Base-by-base conservation (phyloP, 2,329 filamentous ascomycete species). In the Cladosporium colombiae region DNA sequence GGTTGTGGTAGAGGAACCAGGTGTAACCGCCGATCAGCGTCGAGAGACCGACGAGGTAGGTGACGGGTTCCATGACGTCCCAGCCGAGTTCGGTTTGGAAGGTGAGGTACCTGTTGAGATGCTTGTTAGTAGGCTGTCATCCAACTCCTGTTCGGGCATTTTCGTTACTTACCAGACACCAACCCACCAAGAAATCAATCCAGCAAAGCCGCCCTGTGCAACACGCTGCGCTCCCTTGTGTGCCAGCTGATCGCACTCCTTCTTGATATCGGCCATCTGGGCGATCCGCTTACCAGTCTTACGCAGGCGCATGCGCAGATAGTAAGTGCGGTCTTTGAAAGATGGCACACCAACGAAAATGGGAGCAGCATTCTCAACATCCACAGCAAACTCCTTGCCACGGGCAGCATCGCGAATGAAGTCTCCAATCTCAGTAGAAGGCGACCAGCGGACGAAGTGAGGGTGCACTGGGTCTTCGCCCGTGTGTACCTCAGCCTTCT, bases 1-100 rank as follows among this genome's bases (percentile, higher is more conserved):
- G 87, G 79, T 93, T 96, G 81, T 97, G 91, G 79, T 93, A 96
- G 14, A 97, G 81, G 76, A 97, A 97, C 92, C 92, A 97, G 63
- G 96, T 82, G 74, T 97, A 97, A 70, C 92, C 93, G 8, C 89
- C 89, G 81, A 97, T 96, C 73, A 97, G 87, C 14, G 91, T 93
- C 0, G 89, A 87, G 69, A 97, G 82, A n/a, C 92, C 91, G 2
- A 91, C 92, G 18, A 97, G 86, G 74, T 97, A 97, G 37, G 92
- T 96, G 2, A 96, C 87, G 0, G 92, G 93, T 78, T 96, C 93
- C 83, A 97, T 93, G 7, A 66, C 64, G 72, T 96, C 92, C 93
- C 93, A 97, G 5, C 93, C 93, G 67, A 91, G 83, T 50, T 92
- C 87, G 0, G 92, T 96, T 69, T 83, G 79, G 70, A 89, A 89